Base-by-base conservation (phyloP, 306 rosid species). In the Cyclanthera cordifolia region DNA sequence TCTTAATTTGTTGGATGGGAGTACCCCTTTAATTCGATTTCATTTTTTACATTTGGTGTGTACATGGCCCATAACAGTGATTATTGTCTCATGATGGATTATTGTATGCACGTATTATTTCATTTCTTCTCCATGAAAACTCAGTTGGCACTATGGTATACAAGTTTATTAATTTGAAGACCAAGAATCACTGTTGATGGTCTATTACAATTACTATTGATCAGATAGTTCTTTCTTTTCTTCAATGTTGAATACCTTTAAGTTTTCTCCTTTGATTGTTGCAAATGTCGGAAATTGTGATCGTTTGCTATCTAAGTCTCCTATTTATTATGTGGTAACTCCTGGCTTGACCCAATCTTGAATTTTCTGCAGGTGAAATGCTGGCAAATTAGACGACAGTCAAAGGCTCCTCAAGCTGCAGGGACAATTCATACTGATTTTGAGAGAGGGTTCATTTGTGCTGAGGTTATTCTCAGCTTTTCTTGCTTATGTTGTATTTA, bases 381-480 rank as follows among this genome's bases (percentile, higher is more conserved):
- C 79, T 94, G 99, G 99, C 99, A 94, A 80, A 90, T 94, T 78
- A 90, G 97, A 79, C 90, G 95, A 75, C 95, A 86, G 74, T 82
- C 97, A 20, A 94, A 94, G 77, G 97, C 97, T 78, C 97, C 99
- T 57, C 97, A 94, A 80, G 97, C 99, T 72, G 99, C 99, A 37
- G 99, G 99, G 76, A 11, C 97, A 75, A 90, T 94, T 81, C 99
- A 94, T 81, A 70, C 99, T 73, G 99, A 94, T 86, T 90, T 94
- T 67, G 97, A 94, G 75, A 94, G 65, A 74, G 97, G 99, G 57
- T 94, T 94, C 79, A 94, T 94, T 70, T 94, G 99, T 83, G 99
- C 99, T 52, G 97, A 90, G 97, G 97, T 94, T 74, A 65, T 48
- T 69, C 46, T 76, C 66, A 54, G 74, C 74, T 72, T 47, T 51